phyloP scores from a whole-genome alignment of 352 stramenopile genomes.

The Phytophthora colocasiae region DNA sequence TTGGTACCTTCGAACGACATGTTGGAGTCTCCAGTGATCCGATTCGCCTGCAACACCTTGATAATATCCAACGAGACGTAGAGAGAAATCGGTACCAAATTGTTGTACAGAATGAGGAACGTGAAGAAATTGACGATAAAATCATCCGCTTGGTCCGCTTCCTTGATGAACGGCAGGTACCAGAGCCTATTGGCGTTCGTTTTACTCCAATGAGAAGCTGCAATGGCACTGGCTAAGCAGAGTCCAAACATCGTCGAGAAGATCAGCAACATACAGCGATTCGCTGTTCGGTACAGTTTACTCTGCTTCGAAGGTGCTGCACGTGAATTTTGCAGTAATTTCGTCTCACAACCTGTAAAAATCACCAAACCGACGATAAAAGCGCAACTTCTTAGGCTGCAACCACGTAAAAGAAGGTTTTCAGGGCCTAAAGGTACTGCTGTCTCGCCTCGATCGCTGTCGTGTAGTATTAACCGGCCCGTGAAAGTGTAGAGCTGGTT shows the following conservation, averaged over 20 bases:
- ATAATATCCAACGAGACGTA: conserved; percentile 96
- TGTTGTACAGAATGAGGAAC: conserved; percentile 95
- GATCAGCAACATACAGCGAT: conserved; percentile 81
- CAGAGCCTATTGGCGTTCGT: conserved; percentile 45
- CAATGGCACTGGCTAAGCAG: conserved; percentile 60
- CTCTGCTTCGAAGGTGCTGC: conserved; percentile 88
- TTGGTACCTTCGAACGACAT: conserved; percentile 87
- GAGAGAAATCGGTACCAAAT: conserved; percentile 96
- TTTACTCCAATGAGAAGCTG: conserved; percentile 44
- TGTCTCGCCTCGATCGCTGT: conserved; percentile 25
- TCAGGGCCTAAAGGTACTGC: conserved; percentile 54
- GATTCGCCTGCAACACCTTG: conserved; percentile 89
- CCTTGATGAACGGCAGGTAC: conserved; percentile 59
- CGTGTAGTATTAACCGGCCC: conserved; percentile 53
- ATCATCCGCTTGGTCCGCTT: conserved; percentile 32
- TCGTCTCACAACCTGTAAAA: conserved; percentile 92
- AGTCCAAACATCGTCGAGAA: conserved; percentile 72
- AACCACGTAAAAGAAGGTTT: conserved; percentile 94
- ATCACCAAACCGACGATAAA: conserved; percentile 94
- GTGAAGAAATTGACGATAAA: conserved; percentile 86
- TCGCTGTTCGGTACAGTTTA: conserved; percentile 79
- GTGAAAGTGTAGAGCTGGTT: conserved; percentile 84
- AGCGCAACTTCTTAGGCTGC: conserved; percentile 94
- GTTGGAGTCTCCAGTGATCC: conserved; percentile 84
- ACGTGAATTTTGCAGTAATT: conserved; percentile 83